phyloP scores from a whole-genome alignment of 345 rosid genomes.

The Crucihimalaya himalaica region DNA sequence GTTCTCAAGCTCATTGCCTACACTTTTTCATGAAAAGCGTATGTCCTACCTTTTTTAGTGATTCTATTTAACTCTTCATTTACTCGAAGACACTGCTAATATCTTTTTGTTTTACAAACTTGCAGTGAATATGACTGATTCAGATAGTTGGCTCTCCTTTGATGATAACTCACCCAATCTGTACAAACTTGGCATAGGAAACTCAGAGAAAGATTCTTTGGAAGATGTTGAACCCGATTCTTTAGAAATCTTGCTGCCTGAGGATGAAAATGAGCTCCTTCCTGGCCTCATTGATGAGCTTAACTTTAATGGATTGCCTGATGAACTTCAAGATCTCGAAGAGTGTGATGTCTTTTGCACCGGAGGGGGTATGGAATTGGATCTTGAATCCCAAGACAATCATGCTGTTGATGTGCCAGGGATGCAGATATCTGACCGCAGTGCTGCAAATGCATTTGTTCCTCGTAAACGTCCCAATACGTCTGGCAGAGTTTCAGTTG shows the following conservation, averaged over 20 bases:
- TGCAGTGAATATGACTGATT: conserved; percentile 70
- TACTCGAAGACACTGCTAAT: conserved; percentile 8
- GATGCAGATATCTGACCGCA: conserved; percentile 55
- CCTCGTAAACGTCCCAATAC: conserved; percentile 56
- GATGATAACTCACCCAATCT: conserved; percentile 56
- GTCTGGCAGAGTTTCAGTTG: conserved; percentile 72
- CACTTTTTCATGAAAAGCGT: conserved; percentile 76
- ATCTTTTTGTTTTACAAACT: conserved; percentile 13
- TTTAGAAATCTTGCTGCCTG: conserved; percentile 66
- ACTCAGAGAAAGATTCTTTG: conserved; percentile 52
- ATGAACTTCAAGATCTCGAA: conserved; percentile 70
- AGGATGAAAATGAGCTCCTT: conserved; percentile 83
- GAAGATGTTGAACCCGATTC: conserved; percentile 56
- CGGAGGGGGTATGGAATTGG: conserved; percentile 92
- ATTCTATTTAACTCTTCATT: neutral
- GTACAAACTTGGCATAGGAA: conserved; percentile 48
- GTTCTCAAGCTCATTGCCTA: conserved; percentile 88
- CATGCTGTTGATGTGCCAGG: conserved; percentile 50
- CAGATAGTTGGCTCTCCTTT: conserved; percentile 49
- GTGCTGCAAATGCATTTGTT: conserved; percentile 50
- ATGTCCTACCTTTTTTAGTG: conserved; percentile 15
- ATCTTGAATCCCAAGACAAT: conserved; percentile 61
- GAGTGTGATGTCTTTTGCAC: conserved; percentile 81
- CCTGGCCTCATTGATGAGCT: conserved; percentile 84
- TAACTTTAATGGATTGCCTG: conserved; percentile 64